Conservation (phyloP, 495 filamentous ascomycete species). For the Xylaria castorea region DNA sequence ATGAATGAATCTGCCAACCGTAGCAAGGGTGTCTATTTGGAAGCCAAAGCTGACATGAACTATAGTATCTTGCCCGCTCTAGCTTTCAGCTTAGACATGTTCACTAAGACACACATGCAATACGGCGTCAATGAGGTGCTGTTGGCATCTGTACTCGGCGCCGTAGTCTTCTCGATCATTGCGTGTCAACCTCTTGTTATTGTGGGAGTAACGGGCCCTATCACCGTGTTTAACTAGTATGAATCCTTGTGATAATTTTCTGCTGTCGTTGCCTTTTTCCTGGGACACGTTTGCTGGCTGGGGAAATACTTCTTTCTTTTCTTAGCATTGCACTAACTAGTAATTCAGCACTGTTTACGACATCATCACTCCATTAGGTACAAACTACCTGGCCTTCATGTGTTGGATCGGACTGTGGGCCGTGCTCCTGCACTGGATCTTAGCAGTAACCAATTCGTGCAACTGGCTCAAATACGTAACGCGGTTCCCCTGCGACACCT, state of each 20-base stretch:
- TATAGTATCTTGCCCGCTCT: constrained; percentile 78
- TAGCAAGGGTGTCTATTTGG: neutral
- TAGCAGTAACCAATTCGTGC: constrained; percentile 81
- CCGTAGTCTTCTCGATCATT: constrained; percentile 76
- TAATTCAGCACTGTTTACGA: constrained; percentile 73
- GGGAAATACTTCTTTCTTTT: neutral
- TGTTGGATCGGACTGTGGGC: constrained; percentile 88
- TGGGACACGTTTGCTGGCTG: neutral
- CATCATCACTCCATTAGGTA: constrained; percentile 72
- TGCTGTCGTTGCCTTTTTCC: neutral
- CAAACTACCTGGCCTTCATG: constrained; percentile 82
- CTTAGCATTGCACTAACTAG: constrained; percentile 27
- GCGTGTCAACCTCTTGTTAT: constrained; percentile 84
- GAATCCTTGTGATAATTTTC: constrained; percentile 23
- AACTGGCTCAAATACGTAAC: constrained; percentile 83
- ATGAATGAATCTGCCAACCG: neutral
- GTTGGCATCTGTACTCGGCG: constrained; percentile 76
- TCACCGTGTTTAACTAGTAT: constrained; percentile 84
- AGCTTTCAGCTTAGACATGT: constrained; percentile 88
- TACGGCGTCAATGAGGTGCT: constrained; percentile 89
- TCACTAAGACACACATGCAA: constrained; percentile 74
- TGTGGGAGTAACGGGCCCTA: constrained; percentile 89
- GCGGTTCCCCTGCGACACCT: constrained; percentile 84
- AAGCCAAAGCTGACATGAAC: constrained; percentile 27
- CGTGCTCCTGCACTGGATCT: constrained; percentile 77